A percentile compares a stretch with the other conserved stretches of the same genome.
Conservation (phyloP, 805 yeast genomes). For the Metschnikowia lunata region DNA sequence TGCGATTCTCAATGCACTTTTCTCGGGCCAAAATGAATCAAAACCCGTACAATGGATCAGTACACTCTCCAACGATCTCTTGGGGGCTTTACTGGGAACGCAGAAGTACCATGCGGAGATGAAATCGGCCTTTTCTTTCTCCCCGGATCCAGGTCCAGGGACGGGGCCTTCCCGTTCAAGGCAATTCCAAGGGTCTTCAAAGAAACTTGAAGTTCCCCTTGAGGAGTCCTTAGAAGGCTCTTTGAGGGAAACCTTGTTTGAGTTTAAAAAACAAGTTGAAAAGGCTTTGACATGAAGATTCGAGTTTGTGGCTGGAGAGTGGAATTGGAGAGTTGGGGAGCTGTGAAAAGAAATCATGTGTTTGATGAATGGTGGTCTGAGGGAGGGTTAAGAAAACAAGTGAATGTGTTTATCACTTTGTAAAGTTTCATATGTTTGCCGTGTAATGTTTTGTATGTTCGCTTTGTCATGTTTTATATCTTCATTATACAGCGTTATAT, state of each 20-base stretch:
- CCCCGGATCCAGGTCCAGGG: too few species aligned
- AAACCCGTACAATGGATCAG: background rate
- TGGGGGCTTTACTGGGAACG: constrained; percentile 1
- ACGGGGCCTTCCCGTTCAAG: too few species aligned
- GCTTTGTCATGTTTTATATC: too few species aligned
- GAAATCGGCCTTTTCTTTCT: background rate
- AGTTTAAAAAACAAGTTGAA: constrained; percentile 4
- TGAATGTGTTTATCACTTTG: too few species aligned
- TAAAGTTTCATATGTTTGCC: too few species aligned
- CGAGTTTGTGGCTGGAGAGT: too few species aligned
- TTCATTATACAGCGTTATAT: too few species aligned
- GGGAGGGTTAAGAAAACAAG: too few species aligned
- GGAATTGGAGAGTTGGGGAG: too few species aligned
- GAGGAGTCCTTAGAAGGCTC: constrained; percentile 6
- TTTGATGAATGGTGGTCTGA: too few species aligned
- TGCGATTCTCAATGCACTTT: background rate
- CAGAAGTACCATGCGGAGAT: background rate
- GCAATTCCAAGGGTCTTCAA: background rate
- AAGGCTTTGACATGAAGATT: background rate
- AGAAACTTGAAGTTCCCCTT: background rate
- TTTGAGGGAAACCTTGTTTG: constrained; percentile 3
- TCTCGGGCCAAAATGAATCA: background rate
- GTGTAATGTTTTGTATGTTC: too few species aligned
- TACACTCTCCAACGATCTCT: constrained; percentile 2
- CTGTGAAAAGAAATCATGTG: too few species aligned